Evolutionary conservation across 768 basidiomycete species (phyloP), one percentile per base, ranked within the genome.

Genomic region (Kwoniella mangroviensis): DNA sequence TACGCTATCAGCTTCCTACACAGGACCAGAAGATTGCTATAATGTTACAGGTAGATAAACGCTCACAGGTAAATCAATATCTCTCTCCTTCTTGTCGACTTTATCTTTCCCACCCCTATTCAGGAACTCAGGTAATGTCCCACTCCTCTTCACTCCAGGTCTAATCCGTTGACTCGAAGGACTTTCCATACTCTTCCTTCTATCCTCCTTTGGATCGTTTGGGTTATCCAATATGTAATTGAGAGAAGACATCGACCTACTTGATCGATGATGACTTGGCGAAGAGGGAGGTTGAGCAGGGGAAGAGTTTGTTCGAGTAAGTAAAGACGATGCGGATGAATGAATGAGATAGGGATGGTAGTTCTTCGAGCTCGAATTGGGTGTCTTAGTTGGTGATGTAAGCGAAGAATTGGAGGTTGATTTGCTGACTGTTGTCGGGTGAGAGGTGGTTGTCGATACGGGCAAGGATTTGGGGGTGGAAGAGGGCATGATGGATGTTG

Each of bases 331-430:
- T 1, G 75, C 72, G 15, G 79, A 75, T 1, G 73, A 65, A 13
- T 78, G 79, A 40, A 80, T 80, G n/a, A 73, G 59, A 49, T 80
- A 80, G 1, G 79, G 79, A 56, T 80, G 79, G 56, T 73, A 80
- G 57, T 60, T 62, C 34, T 72, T 72, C n/a, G 66, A 67, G 0
- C 57, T 13, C 1, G 68, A 26, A 34, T 73, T 58, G 64, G 68
- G 17, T n/a, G 68, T 53, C n/a, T 42, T 69, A 12, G 62, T 43
- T 7, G 67, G 67, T 45, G 51, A 69, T 52, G 49, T 51, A 17
- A 64, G 45, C 1, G 61, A 54, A 11, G 21, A 34, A 21, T 43
- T 42, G 11, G 45, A 22, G 64, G n/a, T 65, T 17, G 17, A 65
- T 21, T 55, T 55, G 56, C 15, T 42, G 64, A 54, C 5, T 12